Evolutionary conservation across 2,329 filamentous ascomycete genomes (phyloP).

Genomic region (Beauveria caledonica): DNA sequence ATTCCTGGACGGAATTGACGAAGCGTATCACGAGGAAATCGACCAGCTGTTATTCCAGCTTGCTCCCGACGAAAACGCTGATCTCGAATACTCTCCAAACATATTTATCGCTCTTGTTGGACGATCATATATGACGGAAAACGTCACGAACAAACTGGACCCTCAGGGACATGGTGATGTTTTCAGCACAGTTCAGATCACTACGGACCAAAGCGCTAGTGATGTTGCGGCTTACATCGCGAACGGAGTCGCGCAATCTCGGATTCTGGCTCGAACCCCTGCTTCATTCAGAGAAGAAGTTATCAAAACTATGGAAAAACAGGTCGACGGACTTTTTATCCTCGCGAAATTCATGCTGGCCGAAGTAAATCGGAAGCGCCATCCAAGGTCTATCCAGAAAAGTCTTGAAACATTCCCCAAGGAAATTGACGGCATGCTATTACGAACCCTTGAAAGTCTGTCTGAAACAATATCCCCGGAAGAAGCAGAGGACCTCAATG

Average conservation of each 20-base stretch:
- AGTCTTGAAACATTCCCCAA: constrained; percentile 36
- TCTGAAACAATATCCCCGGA: constrained; percentile 30
- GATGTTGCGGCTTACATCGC: constrained; percentile 36
- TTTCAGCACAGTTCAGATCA: constrained; percentile 34
- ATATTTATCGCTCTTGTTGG: constrained; percentile 34
- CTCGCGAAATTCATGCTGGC: constrained; percentile 42
- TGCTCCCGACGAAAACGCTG: constrained; percentile 17
- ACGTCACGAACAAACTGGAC: constrained; percentile 27
- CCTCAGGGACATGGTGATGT: constrained; percentile 22
- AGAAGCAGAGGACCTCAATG: constrained; percentile 35
- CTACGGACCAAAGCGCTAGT: constrained; percentile 30
- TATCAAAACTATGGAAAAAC: constrained; percentile 30
- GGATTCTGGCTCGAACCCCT: constrained; percentile 26
- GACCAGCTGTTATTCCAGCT: constrained; percentile 29
- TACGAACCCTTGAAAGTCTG: constrained; percentile 33
- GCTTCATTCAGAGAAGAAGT: constrained; percentile 29
- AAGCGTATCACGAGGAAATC: constrained; percentile 31
- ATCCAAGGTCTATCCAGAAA: constrained; percentile 35
- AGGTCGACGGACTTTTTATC: constrained; percentile 40
- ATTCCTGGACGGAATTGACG: constrained; percentile 40
- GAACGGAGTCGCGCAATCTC: constrained; percentile 30
- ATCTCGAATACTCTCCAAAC: constrained; percentile 15
- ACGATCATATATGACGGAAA: constrained; percentile 33
- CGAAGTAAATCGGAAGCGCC: constrained; percentile 37
- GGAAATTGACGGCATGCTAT: constrained; percentile 35